Percentiles rank a stretch among this genome's conserved stretches.
phyloP scores from a whole-genome alignment of 768 basidiomycete species.

The Rhizopogon salebrosus region DNA sequence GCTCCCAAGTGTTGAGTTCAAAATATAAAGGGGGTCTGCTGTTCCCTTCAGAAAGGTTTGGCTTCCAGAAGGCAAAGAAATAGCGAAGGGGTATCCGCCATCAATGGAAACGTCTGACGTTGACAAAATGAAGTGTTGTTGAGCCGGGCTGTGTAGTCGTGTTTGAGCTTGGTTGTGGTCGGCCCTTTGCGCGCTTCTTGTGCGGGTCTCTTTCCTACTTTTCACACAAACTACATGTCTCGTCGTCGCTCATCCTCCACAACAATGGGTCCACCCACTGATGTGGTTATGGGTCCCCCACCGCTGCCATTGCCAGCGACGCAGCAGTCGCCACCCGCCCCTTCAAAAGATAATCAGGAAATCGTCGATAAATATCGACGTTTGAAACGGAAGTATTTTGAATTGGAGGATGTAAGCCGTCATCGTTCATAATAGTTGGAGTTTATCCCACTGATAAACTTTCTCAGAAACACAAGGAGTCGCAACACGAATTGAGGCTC shows the following conservation, averaged over 20 bases:
- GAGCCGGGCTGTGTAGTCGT: slow-evolving; percentile 23
- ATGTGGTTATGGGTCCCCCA: slow-evolving; percentile 48
- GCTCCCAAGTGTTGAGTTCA: neutral
- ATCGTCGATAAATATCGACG: slow-evolving; percentile 57
- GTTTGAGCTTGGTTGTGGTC: slow-evolving; percentile 28
- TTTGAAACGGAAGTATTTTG: slow-evolving; percentile 61
- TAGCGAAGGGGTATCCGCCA: neutral
- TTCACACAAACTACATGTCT: slow-evolving; percentile 21
- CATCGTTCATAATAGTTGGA: neutral
- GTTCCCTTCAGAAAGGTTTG: neutral
- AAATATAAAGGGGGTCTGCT: neutral
- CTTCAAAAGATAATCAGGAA: slow-evolving; percentile 38
- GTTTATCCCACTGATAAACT: slow-evolving; percentile 14
- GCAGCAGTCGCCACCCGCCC: slow-evolving; percentile 22
- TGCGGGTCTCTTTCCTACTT: slow-evolving; percentile 15
- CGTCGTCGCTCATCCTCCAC: slow-evolving; percentile 18
- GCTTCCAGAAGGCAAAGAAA: neutral
- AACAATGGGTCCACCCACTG: slow-evolving; percentile 36
- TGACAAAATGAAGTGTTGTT: slow-evolving; percentile 1
- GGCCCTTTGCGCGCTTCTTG: slow-evolving; percentile 17
- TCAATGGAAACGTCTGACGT: neutral
- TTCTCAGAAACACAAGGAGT: slow-evolving; percentile 55
- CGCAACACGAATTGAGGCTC: slow-evolving; percentile 47
- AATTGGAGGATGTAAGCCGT: slow-evolving; percentile 62
- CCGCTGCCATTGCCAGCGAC: slow-evolving; percentile 28